These are phyloP conservation scores for Coleophoma eucalyptorum DNA, from an alignment of 2,329 filamentous ascomycete genomes.

Conservation along the genomic window DNA sequence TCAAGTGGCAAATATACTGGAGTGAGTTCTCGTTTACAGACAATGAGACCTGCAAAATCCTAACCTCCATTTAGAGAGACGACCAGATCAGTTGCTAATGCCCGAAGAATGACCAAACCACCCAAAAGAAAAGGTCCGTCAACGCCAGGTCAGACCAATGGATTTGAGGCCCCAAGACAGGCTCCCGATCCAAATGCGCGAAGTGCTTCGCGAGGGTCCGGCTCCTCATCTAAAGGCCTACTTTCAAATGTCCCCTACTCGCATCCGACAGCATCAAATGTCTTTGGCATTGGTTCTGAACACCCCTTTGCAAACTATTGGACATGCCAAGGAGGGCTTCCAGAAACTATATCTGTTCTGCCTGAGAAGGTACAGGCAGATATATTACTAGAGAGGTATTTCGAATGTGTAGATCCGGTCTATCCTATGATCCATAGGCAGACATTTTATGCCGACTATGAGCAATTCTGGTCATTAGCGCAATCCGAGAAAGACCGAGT, in stretches of 20 bases:
- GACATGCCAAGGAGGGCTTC: conserved; percentile 72
- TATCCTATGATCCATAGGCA: conserved; percentile 77
- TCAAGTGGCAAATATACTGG: conserved; percentile 70
- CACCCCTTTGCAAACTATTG: conserved; percentile 83
- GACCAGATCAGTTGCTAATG: conserved; percentile 47
- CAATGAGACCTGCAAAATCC: neutral
- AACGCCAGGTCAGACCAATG: conserved; percentile 6
- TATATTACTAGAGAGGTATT: conserved; percentile 60
- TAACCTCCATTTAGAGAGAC: conserved; percentile 44
- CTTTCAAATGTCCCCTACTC: conserved; percentile 73
- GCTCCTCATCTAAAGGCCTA: conserved; percentile 47
- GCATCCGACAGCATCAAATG: conserved; percentile 66
- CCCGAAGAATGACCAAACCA: conserved; percentile 53
- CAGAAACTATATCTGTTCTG: conserved; percentile 71
- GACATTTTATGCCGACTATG: conserved; percentile 74
- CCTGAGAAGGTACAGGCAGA: conserved; percentile 75
- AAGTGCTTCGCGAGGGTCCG: conserved; percentile 19
- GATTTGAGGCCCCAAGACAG: conserved; percentile 17
- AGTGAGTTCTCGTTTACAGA: conserved; percentile 44
- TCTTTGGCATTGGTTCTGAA: conserved; percentile 76
- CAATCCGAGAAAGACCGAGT: conserved; percentile 52
- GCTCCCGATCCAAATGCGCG: conserved; percentile 15
- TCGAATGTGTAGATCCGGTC: conserved; percentile 72
- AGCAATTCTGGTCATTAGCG: conserved; percentile 68
- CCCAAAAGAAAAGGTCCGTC: conserved; percentile 45